phyloP scores from a whole-genome alignment of 495 filamentous ascomycete genomes.

The Podospora fimiseda region DNA sequence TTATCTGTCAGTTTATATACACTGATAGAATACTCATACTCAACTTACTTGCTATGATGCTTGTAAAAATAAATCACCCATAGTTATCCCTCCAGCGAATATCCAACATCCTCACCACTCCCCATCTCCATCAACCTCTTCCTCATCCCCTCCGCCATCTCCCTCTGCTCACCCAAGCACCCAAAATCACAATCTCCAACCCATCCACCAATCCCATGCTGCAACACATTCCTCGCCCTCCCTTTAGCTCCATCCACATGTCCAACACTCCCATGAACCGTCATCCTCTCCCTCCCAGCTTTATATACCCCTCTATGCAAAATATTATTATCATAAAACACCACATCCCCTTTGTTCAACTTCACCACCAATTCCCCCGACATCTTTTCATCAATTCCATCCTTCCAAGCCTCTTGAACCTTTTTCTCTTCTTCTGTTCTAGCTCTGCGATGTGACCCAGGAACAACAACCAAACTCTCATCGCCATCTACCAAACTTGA shows the following conservation, averaged over 20 bases:
- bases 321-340: slow-evolving; percentile 88
- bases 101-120: slow-evolving; percentile 53
- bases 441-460: slow-evolving; percentile 60
- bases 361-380: slow-evolving; percentile 57
- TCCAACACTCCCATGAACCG: slow-evolving; percentile 77
- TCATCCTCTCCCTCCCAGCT: slow-evolving; percentile 55
- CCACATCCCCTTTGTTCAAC: slow-evolving; percentile 64
- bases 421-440: slow-evolving; percentile 58
- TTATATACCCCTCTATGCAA: slow-evolving; percentile 73
- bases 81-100: slow-evolving; percentile 34
- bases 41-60: no score
- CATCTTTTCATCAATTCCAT: slow-evolving; percentile 43
- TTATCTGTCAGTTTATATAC: no score
- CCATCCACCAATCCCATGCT: slow-evolving; percentile 78
- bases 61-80: no score
- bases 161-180: slow-evolving; percentile 41
- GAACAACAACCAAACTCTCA: slow-evolving; percentile 60
- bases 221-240: slow-evolving; percentile 71
- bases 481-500: slow-evolving; percentile 60
- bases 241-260: slow-evolving; percentile 45
- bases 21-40: no score
- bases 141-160: slow-evolving; percentile 50
- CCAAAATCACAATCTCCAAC: slow-evolving; percentile 52
- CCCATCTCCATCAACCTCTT: slow-evolving; percentile 53
- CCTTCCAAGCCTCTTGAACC: slow-evolving; percentile 50